These are phyloP conservation scores for Termitomyces sp. DNA, from an alignment of 768 basidiomycete species.

Conservation along the genomic window DNA sequence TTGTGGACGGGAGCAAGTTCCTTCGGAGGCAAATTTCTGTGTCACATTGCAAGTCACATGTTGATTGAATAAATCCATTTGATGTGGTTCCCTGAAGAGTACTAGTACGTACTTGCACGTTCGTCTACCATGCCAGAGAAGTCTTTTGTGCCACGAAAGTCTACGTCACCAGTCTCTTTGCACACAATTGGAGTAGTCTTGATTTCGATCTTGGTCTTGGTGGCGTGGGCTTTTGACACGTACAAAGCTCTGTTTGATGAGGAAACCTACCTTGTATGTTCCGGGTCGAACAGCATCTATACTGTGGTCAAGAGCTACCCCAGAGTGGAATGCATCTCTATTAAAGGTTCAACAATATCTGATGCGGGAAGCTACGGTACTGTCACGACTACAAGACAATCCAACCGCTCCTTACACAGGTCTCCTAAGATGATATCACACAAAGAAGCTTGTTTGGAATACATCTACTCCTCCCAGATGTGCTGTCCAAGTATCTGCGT, in stretches of 20 bases:
- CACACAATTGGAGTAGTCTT: conserved; percentile 1
- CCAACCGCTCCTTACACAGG: not conserved
- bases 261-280: conserved; percentile 53
- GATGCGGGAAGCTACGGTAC: conserved; percentile 46
- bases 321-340: conserved; percentile 56
- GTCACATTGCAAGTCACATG: conserved; percentile 7
- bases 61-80: not conserved
- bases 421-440: conserved; percentile 11
- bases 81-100: no score
- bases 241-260: conserved; percentile 24
- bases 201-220: conserved; percentile 6
- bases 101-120: not conserved
- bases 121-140: conserved; percentile 12
- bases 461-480: conserved; percentile 2
- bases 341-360: conserved; percentile 41
- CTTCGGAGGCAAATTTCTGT: conserved; percentile 10
- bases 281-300: conserved; percentile 48
- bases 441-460: not conserved
- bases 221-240: conserved; percentile 9
- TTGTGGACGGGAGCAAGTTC: conserved; percentile 4
- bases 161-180: not conserved
- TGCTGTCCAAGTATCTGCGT: conserved; percentile 2
- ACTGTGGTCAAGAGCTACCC: conserved; percentile 57
- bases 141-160: not conserved
- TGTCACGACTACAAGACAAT: not conserved